Evolutionary conservation across 108 stramenopile species (phyloP), one percentile per base, ranked within the genome.

Genomic region (Cylindrotheca fusiformis): DNA sequence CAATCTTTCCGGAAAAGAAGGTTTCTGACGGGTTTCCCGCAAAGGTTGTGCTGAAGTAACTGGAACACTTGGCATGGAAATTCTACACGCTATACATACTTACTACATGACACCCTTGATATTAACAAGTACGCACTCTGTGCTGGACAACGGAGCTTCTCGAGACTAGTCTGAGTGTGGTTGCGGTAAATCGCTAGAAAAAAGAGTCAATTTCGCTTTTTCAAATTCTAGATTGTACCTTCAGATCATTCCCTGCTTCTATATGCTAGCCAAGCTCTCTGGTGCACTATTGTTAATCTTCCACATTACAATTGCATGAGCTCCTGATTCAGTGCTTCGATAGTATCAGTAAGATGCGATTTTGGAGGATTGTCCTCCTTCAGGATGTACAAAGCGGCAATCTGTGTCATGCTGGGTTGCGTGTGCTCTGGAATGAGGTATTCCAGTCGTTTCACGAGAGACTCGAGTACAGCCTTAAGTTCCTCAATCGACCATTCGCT

Each of bases 21-120:
- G 22, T 63, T 4, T 29, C 2, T 17, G 62, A 52, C 27, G 52
- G 27, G 3, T 27, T 63, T 23, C 62, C 50, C 25, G 25, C 52
- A 14, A 44, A 25, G 28, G 62, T 63, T 44, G 36, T 41, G 14
- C 36, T 41, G 10, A 14, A 41, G 14, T 6, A 41, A 6, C 14
- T 10, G 36, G 36, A 41, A 41, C 36, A 14, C 36, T 41, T 41
- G n/a, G n/a, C n/a, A n/a, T n/a, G n/a, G n/a, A n/a, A n/a, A n/a
- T n/a, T n/a, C n/a, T n/a, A n/a, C n/a, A n/a, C n/a, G n/a, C n/a
- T n/a, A n/a, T n/a, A n/a, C n/a, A n/a, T n/a, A n/a, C n/a, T n/a
- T n/a, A n/a, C n/a, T n/a, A n/a, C n/a, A n/a, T n/a, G n/a, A n/a
- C n/a, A n/a, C n/a, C n/a, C n/a, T n/a, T n/a, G n/a, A n/a, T n/a